Conservation (phyloP, 23 red algal species). For the Gracilaria gracilis region DNA sequence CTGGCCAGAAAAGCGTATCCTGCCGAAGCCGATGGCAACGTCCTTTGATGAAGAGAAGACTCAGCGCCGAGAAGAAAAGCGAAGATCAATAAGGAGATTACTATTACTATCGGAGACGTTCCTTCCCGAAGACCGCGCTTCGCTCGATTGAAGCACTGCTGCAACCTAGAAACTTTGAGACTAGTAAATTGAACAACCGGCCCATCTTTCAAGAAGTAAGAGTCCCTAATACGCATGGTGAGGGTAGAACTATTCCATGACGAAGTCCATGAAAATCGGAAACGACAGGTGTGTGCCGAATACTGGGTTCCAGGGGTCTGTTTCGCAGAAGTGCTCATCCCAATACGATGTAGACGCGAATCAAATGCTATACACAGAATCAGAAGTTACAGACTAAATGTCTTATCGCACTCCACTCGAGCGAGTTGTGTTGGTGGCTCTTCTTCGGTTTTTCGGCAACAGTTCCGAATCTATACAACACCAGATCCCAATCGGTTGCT, state of each 20-base stretch:
- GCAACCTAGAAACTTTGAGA: neutral
- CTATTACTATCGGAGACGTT: neutral
- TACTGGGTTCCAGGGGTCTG: neutral
- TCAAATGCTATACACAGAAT: neutral
- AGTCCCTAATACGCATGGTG: slow-evolving; percentile 14
- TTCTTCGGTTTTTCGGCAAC: neutral
- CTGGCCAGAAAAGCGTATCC: slow-evolving; percentile 17
- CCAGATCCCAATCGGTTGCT: neutral
- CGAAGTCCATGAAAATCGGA: slow-evolving; percentile 31
- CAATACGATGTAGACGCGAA: neutral
- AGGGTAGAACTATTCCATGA: slow-evolving; percentile 3
- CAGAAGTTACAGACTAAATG: neutral
- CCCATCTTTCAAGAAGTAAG: neutral
- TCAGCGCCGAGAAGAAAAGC: slow-evolving; percentile 32
- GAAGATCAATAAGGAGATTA: slow-evolving; percentile 6
- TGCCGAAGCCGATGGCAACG: neutral
- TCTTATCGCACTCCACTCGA: neutral
- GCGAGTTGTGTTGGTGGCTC: neutral
- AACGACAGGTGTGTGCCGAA: neutral
- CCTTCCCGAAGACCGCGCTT: neutral
- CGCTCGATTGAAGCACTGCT: neutral
- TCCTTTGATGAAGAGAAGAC: slow-evolving; percentile 13
- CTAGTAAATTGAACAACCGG: neutral
- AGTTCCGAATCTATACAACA: neutral
- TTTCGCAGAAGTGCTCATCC: neutral